A percentile compares a stretch with the other conserved stretches of the same genome.
Evolutionary conservation across 2,329 filamentous ascomycete genomes (phyloP).

Genomic region (Aspergillus sp.): DNA sequence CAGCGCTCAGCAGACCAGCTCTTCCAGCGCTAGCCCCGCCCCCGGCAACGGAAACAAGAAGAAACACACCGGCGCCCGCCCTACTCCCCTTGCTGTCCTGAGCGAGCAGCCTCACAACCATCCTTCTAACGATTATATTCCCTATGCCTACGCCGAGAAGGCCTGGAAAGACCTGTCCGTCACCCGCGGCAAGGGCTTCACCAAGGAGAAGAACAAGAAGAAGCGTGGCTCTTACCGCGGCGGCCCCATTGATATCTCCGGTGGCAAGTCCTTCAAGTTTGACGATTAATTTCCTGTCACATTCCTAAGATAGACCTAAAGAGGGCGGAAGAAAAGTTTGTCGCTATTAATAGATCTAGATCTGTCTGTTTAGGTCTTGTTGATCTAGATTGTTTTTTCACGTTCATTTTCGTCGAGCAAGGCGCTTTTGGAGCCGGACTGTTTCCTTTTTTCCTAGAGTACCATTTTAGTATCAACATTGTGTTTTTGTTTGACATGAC

Average conservation of each 20-base stretch:
- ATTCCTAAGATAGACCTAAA: conserved; percentile 13
- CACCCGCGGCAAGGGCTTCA: conserved; percentile 94
- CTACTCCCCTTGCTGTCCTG: conserved; percentile 76
- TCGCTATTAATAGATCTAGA: conserved; percentile 14
- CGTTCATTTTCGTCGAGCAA: conserved; percentile 23
- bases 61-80: conserved; percentile 52
- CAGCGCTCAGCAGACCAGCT: conserved; percentile 39
- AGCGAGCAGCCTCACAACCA: conserved; percentile 64
- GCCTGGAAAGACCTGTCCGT: conserved; percentile 86
- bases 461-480: background rate
- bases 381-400: conserved; percentile 3
- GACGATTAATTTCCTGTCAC: conserved; percentile 63
- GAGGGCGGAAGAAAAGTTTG: conserved; percentile 12
- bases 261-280: conserved; percentile 89
- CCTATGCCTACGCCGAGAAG: conserved; percentile 83
- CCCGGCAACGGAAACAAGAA: conserved; percentile 32
- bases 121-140: conserved; percentile 78
- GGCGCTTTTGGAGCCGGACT: conserved; percentile 28
- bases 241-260: conserved; percentile 77
- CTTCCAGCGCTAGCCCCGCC: conserved; percentile 52
- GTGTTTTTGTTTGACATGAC: no score
- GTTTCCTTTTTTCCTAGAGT: background rate
- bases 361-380: conserved; percentile 13
- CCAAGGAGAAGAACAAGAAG: conserved; percentile 99
- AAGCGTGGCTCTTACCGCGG: conserved; percentile 88